Base-by-base conservation (phyloP, 768 basidiomycete species). In the Podaxis sp. region DNA sequence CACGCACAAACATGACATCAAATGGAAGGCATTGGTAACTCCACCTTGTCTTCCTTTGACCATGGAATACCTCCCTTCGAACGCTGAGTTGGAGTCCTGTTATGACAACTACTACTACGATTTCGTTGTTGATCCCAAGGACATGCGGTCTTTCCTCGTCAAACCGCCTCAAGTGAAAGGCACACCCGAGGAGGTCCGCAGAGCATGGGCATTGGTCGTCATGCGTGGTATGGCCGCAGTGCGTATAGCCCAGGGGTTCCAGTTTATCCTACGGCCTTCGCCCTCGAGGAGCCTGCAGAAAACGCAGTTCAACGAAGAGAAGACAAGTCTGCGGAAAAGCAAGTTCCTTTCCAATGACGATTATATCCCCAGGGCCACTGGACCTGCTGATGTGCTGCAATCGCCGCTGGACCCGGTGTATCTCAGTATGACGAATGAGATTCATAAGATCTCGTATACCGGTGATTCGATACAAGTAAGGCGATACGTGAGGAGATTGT, bases 151-250 rank as follows among this genome's bases (percentile, higher is more conserved):
- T 2, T 94, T 96, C 77, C 80, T 98, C 59, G 87, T 98, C 56
- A 86, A 88, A 60, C 85, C 85, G 2, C 87, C 87, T 0, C 63
- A 76, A 19, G 71, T 75, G 36, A 79, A 72, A 57, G 82, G 82
- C 2, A 79, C 75, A 7, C 64, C 79, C 36, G 89, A 90, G 13
- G 84, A 88, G 17, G 68, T 83, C 41, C 83, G 89, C 5, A 81
- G 83, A 24, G 85, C 83, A 4, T 92, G 89, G 88, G 92, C 90
- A 0, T 73, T 91, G 24, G 84, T 81, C 2, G 88, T 93, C 17
- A 93, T 98, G 91, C 85, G 90, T 27, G 94, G 92, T 37, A 96
- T 98, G 91, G 93, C 93, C 1, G 94, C 92, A 3, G 88, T 97
- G 50, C 83, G 96, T 24, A 82, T 98, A 12, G 87, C 91, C 12